A percentile compares a stretch with the other conserved stretches of the same genome.
Conservation (phyloP, 1,284 basidiomycete species). For the Sanghuangporus baumii region DNA sequence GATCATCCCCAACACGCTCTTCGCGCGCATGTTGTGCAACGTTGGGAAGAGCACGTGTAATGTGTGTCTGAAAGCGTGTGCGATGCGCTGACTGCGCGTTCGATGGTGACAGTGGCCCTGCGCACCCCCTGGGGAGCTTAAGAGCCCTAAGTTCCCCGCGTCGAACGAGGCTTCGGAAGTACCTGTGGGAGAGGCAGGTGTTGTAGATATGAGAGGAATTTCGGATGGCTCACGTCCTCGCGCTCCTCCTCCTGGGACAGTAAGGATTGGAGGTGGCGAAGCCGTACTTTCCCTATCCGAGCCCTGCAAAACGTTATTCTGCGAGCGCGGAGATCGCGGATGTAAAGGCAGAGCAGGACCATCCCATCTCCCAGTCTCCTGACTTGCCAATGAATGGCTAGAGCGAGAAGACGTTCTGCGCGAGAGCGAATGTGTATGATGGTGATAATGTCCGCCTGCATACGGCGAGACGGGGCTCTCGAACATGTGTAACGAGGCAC, state of each 20-base stretch:
- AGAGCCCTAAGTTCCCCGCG: conserved; percentile 12
- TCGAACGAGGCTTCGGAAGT: conserved; percentile 17
- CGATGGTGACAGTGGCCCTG: conserved; percentile 40
- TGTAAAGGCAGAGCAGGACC: conserved; percentile 38
- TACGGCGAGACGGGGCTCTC: conserved; percentile 67
- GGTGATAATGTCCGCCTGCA: conserved; percentile 65
- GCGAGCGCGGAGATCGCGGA: conserved; percentile 36
- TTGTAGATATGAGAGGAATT: conserved; percentile 27
- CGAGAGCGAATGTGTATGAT: conserved; percentile 23
- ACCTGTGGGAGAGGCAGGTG: conserved; percentile 17
- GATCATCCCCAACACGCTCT: conserved; percentile 68
- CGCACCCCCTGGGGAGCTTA: conserved; percentile 16
- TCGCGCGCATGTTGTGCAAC: conserved; percentile 67
- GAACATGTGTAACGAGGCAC: conserved; percentile 53
- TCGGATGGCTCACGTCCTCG: not conserved
- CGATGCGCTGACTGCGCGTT: conserved; percentile 37
- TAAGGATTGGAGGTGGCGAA: not conserved
- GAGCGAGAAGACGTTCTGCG: conserved; percentile 21
- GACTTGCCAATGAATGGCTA: conserved; percentile 19
- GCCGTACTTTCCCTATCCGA: not conserved
- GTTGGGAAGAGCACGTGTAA: conserved; percentile 81
- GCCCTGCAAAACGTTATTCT: conserved; percentile 22
- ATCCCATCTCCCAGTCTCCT: conserved; percentile 48
- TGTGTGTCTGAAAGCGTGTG: conserved; percentile 35
- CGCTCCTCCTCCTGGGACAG: not conserved